These are phyloP conservation scores for Tylopilus vinaceipallidus DNA, from an alignment of 768 basidiomycete species.

Conservation along the genomic window DNA sequence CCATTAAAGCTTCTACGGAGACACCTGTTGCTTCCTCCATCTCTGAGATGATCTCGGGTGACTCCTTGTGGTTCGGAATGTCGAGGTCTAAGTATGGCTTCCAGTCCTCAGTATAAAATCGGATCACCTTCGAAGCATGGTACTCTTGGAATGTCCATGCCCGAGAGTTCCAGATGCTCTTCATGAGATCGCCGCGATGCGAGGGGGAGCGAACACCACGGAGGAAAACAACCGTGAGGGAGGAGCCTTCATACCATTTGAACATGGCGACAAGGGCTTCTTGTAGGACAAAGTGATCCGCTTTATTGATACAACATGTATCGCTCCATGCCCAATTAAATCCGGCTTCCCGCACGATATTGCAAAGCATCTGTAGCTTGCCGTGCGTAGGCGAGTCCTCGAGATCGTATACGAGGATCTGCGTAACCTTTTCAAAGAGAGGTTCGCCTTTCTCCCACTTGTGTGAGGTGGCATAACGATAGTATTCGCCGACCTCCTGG, in stretches of 20 bases:
- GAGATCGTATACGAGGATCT: neutral
- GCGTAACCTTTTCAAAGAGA: neutral
- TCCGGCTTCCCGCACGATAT: constrained; percentile 1
- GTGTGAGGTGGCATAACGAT: constrained; percentile 6
- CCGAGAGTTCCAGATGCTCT: constrained; percentile 1
- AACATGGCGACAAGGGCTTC: no score
- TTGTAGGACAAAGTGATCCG: neutral
- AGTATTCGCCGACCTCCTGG: neutral
- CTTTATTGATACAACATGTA: constrained; percentile 12
- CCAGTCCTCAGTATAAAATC: constrained; percentile 3
- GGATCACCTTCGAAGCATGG: neutral
- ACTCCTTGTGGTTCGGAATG: neutral
- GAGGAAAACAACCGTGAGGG: neutral
- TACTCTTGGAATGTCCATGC: constrained; percentile 11
- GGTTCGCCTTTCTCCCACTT: constrained; percentile 5
- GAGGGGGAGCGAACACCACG: neutral
- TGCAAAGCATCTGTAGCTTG: constrained; percentile 6
- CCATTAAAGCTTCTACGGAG: neutral
- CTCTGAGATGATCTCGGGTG: constrained; percentile 2
- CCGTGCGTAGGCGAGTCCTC: neutral
- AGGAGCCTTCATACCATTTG: no score
- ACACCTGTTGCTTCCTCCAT: constrained; percentile 2
- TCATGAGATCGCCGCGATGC: neutral
- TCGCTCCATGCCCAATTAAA: neutral
- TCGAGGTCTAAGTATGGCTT: neutral